phyloP scores from a whole-genome alignment of 768 basidiomycete genomes.

The Leucosporidium scottii region DNA sequence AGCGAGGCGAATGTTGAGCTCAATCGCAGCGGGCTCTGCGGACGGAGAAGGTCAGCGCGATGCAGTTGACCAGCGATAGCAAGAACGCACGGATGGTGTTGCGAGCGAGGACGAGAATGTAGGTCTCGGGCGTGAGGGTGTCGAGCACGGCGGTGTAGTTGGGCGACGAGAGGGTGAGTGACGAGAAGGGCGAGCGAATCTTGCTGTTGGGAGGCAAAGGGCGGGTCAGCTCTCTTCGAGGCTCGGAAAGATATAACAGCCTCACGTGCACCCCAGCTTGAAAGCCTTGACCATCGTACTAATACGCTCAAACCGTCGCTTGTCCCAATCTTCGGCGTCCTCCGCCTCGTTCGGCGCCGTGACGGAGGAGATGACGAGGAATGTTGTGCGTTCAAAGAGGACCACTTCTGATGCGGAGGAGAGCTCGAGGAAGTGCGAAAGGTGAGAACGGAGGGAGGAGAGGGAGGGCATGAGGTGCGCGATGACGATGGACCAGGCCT shows the following conservation, averaged over 20 bases:
- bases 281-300: conserved; percentile 88
- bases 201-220: conserved; percentile 25
- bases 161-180: conserved; percentile 74
- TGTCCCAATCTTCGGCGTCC: conserved; percentile 39
- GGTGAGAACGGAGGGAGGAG: conserved; percentile 74
- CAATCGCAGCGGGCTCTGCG: conserved; percentile 77
- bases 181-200: conserved; percentile 72
- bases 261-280: conserved; percentile 79
- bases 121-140: conserved; percentile 87
- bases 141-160: conserved; percentile 86
- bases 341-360: conserved; percentile 17
- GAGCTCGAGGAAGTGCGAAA: conserved; percentile 74
- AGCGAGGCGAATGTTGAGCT: conserved; percentile 78
- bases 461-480: conserved; percentile 95
- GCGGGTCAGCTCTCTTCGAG: neutral
- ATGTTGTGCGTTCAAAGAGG: conserved; percentile 93
- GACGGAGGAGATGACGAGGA: conserved; percentile 79
- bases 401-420: conserved; percentile 90
- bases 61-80: neutral
- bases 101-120: conserved; percentile 70
- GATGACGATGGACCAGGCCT: conserved; percentile 99
- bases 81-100: conserved; percentile 2
- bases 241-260: neutral
- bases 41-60: neutral
- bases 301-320: conserved; percentile 48